These are phyloP conservation scores for Xylariales sp. DNA, from an alignment of 2,329 filamentous ascomycete genomes.

Conservation along the genomic window DNA sequence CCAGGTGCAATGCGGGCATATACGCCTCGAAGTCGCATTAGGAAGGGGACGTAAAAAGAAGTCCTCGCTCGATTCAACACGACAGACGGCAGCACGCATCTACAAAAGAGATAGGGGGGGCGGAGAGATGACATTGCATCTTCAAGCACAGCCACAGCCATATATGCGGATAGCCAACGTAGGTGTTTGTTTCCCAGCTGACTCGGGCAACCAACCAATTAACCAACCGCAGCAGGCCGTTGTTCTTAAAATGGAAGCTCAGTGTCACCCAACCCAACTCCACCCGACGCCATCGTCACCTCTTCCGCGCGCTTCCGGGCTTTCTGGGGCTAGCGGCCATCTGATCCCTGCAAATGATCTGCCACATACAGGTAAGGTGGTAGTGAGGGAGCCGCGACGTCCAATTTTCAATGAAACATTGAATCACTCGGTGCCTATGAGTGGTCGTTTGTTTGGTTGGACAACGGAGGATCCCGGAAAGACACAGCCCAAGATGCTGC, in stretches of 20 bases:
- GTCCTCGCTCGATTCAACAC: neutral
- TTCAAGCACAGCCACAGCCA: constrained; percentile 25
- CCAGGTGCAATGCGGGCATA: neutral
- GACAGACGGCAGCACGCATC: neutral
- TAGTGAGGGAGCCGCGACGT: constrained; percentile 1
- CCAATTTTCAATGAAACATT: neutral
- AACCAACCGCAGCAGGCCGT: constrained; percentile 20
- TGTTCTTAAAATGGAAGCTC: constrained; percentile 36
- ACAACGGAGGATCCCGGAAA: neutral
- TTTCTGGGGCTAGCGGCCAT: neutral
- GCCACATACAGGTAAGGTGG: neutral
- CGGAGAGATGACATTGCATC: neutral
- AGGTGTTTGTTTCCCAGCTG: constrained; percentile 7
- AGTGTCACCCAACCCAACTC: constrained; percentile 12
- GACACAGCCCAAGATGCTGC: neutral
- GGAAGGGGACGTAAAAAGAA: neutral
- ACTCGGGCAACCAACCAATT: neutral
- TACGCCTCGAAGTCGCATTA: constrained; percentile 6
- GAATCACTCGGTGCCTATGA: neutral
- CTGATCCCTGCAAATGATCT: neutral
- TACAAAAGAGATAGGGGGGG: neutral
- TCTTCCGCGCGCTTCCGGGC: constrained; percentile 29
- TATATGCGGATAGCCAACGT: neutral
- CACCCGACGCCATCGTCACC: neutral
- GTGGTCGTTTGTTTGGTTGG: no score